A percentile compares a stretch with the other conserved stretches of the same genome.
phyloP scores from a whole-genome alignment of 2,329 filamentous ascomycete genomes.

The Penicillium sp. region DNA sequence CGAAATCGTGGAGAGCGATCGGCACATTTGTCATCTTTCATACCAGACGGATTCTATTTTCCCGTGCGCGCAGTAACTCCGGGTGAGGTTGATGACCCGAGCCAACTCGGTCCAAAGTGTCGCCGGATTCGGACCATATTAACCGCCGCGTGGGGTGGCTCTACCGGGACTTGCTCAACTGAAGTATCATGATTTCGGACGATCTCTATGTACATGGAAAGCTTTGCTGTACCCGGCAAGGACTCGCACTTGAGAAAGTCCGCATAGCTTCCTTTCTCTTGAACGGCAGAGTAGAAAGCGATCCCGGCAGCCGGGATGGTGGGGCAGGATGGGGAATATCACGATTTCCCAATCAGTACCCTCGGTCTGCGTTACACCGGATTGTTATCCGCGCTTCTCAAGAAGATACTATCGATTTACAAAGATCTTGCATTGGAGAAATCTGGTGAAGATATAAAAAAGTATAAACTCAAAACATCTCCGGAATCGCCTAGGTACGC shows the following conservation, averaged over 20 bases:
- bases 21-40: constrained; percentile 35
- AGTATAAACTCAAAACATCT: not conserved
- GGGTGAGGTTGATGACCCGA: constrained; percentile 8
- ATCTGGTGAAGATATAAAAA: not conserved
- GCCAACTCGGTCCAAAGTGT: constrained; percentile 19
- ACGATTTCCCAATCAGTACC: constrained; percentile 34
- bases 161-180: not conserved
- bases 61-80: constrained; percentile 22
- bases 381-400: constrained; percentile 1
- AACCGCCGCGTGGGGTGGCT: constrained; percentile 8
- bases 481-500: not conserved
- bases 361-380: constrained; percentile 31
- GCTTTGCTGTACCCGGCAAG: not conserved
- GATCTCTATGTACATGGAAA: not conserved
- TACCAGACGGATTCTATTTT: constrained; percentile 38
- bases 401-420: not conserved
- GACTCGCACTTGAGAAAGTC: not conserved
- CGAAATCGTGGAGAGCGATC: constrained; percentile 35
- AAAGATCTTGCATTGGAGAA: not conserved
- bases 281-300: not conserved
- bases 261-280: not conserved
- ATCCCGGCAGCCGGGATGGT: constrained; percentile 25
- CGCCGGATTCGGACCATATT: constrained; percentile 27
- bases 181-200: not conserved
- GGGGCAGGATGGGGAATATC: constrained; percentile 24